Percentiles rank a stretch among this genome's conserved stretches.
These are phyloP conservation scores for Psilocybe azurescens DNA, from an alignment of 768 basidiomycete species.

Conservation along the genomic window DNA sequence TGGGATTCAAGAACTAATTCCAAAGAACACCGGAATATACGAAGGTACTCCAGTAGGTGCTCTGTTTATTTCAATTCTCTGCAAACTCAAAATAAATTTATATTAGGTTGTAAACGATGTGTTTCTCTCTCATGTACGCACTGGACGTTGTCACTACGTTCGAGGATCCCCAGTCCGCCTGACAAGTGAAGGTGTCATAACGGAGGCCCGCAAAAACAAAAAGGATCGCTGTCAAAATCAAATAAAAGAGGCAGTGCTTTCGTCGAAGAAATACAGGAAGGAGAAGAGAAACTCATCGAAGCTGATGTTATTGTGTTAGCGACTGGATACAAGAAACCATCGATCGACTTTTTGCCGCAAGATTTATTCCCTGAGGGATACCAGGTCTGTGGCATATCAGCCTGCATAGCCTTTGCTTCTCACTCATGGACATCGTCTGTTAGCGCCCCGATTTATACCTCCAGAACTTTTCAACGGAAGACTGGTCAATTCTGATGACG, in stretches of 20 bases:
- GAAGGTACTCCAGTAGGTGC: conserved; percentile 48
- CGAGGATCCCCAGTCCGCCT: conserved; percentile 50
- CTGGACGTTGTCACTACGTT: conserved; percentile 47
- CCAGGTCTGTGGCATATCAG: conserved; percentile 34
- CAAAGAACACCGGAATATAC: conserved; percentile 46
- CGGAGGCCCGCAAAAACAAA: conserved; percentile 43
- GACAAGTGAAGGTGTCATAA: conserved; percentile 37
- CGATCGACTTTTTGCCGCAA: conserved; percentile 47
- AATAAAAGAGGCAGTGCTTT: conserved; percentile 24
- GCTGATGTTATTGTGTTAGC: conserved; percentile 58
- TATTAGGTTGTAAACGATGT: conserved; percentile 55
- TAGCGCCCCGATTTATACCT: conserved; percentile 56
- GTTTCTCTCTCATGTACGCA: conserved; percentile 50
- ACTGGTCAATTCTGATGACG: conserved; percentile 56
- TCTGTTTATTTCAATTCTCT: neutral
- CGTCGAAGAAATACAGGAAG: conserved; percentile 16
- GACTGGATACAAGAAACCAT: conserved; percentile 56
- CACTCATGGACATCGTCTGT: neutral
- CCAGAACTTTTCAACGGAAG: conserved; percentile 59
- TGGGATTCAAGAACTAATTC: conserved; percentile 49
- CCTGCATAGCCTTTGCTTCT: neutral
- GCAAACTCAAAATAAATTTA: neutral
- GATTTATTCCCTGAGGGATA: conserved; percentile 57
- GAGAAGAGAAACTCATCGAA: conserved; percentile 32
- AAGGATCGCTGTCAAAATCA: conserved; percentile 32